Conservation (phyloP, 768 basidiomycete genomes). For the Pleurotus giganteus region DNA sequence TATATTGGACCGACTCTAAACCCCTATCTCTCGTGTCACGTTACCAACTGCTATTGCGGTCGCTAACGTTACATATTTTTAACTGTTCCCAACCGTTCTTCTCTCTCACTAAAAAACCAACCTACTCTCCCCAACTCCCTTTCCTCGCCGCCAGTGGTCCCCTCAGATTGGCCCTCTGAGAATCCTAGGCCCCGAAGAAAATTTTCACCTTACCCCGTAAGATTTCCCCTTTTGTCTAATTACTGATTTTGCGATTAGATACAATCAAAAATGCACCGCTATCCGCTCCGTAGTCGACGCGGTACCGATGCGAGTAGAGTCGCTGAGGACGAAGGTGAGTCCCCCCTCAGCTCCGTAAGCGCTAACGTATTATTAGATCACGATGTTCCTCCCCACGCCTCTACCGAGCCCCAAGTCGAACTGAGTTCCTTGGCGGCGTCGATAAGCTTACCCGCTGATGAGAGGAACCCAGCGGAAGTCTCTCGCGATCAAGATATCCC, state of each 20-base stretch:
- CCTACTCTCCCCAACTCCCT: neutral
- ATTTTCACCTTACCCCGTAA: neutral
- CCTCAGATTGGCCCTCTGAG: conserved; percentile 1
- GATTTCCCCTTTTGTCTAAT: neutral
- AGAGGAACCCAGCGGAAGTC: neutral
- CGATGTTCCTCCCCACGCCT: neutral
- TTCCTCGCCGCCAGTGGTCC: neutral
- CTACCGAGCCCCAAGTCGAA: neutral
- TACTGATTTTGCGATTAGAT: neutral
- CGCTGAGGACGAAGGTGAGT: neutral
- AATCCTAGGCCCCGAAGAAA: neutral
- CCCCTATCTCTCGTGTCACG: neutral
- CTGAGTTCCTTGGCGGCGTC: neutral
- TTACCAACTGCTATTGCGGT: neutral
- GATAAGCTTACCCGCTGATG: neutral
- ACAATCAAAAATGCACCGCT: neutral
- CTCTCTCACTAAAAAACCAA: neutral
- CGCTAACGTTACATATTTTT: conserved; percentile 3
- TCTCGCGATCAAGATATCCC: neutral
- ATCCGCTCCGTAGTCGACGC: neutral
- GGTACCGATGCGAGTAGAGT: neutral
- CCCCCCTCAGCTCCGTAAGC: neutral
- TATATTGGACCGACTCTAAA: neutral
- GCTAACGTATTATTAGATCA: neutral
- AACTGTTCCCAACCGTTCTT: neutral